A percentile compares a stretch with the other conserved stretches of the same genome.
These are phyloP conservation scores for Lyophyllum decastes DNA, from an alignment of 768 basidiomycete species.

Conservation along the genomic window DNA sequence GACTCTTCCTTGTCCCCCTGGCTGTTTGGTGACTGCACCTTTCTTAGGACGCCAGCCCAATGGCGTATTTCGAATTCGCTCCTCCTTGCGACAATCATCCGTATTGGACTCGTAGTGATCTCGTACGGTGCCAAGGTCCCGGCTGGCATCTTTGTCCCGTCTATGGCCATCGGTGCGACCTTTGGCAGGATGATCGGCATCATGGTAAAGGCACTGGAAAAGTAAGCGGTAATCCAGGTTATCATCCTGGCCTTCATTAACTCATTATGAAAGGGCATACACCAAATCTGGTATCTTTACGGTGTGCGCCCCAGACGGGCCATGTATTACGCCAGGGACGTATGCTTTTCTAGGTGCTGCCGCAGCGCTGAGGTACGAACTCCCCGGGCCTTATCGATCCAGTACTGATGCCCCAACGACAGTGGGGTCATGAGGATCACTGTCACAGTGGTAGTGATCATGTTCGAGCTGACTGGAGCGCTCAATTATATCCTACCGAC, in stretches of 20 bases:
- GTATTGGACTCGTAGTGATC: constrained; percentile 83
- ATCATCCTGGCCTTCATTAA: neutral
- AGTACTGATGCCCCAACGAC: neutral
- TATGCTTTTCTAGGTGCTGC: constrained; percentile 98
- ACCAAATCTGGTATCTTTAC: constrained; percentile 87
- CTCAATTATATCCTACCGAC: constrained; percentile 96
- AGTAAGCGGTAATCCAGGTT: constrained; percentile 43
- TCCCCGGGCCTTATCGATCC: too few species aligned
- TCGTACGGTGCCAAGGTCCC: constrained; percentile 98
- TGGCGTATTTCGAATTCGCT: constrained; percentile 96
- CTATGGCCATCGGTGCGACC: constrained; percentile 97
- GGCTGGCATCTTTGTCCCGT: constrained; percentile 97
- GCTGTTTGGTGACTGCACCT: neutral
- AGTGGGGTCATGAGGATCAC: constrained; percentile 98
- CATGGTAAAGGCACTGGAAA: constrained; percentile 89
- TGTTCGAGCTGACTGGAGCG: constrained; percentile 98
- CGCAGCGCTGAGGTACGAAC: constrained; percentile 78
- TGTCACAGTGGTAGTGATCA: constrained; percentile 97
- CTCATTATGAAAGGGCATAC: constrained; percentile 59
- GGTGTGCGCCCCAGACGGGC: constrained; percentile 86
- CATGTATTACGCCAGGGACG: constrained; percentile 97
- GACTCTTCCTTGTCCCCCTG: neutral
- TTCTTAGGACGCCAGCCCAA: constrained; percentile 74
- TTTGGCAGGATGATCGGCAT: constrained; percentile 98
- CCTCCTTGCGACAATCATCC: constrained; percentile 86